These are phyloP conservation scores for Pachysandra terminalis DNA, from an alignment of 164 flowering plant genomes.

Conservation along the genomic window DNA sequence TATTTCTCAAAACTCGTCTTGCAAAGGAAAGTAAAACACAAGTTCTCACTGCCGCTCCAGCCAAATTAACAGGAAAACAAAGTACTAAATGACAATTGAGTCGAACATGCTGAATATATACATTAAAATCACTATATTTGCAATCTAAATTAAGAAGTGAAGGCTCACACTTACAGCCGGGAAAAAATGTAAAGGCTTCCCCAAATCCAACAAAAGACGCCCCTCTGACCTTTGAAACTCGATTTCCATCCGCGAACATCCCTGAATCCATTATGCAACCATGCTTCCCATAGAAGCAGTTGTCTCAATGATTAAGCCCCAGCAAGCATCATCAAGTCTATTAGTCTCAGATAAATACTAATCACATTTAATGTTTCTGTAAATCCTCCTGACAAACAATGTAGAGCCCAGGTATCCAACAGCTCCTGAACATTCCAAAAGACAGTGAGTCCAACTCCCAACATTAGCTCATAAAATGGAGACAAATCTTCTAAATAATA, in stretches of 20 bases:
- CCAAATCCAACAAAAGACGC: conserved; percentile 9
- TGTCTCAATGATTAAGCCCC: too few species aligned
- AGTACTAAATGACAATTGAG: neutral
- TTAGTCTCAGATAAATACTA: conserved; percentile 16
- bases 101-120: neutral
- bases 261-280: neutral
- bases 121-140: conserved; percentile 21
- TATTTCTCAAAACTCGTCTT: too few species aligned
- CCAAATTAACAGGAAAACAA: neutral
- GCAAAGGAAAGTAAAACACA: too few species aligned
- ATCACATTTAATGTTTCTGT: conserved; percentile 93
- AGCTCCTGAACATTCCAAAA: conserved; percentile 56
- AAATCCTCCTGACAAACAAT: conserved; percentile 84
- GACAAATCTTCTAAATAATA: neutral
- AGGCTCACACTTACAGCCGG: conserved; percentile 36
- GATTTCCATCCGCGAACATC: conserved; percentile 2
- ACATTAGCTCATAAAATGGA: neutral
- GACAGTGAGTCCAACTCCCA: neutral
- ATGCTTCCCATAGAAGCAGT: too few species aligned
- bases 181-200: conserved; percentile 20
- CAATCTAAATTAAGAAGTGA: conserved; percentile 27
- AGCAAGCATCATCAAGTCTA: neutral
- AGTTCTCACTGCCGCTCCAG: neutral
- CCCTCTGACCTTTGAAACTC: neutral
- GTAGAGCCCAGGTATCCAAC: conserved; percentile 85